Conservation (phyloP, 1,284 basidiomycete genomes). For the Microbotryum violaceum region DNA sequence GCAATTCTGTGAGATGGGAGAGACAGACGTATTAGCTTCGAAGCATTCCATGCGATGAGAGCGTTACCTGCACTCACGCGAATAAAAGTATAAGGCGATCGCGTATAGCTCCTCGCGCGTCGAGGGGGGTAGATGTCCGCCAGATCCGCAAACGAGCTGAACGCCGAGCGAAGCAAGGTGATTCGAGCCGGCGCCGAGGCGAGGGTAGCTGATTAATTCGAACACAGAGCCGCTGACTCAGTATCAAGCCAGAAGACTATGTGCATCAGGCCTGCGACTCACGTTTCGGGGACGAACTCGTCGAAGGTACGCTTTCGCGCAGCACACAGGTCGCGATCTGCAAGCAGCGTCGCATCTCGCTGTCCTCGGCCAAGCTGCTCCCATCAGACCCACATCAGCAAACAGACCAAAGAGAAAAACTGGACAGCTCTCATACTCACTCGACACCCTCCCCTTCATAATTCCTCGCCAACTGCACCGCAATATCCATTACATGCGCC, state of each 20-base stretch:
- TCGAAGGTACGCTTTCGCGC: constrained; percentile 56
- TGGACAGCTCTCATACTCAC: neutral
- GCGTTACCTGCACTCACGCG: constrained; percentile 48
- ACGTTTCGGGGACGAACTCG: constrained; percentile 36
- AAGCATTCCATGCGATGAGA: neutral
- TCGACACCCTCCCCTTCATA: neutral
- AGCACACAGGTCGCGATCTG: constrained; percentile 72
- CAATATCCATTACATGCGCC: constrained; percentile 63
- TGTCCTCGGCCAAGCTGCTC: constrained; percentile 5
- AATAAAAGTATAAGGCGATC: constrained; percentile 71
- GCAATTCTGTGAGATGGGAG: constrained; percentile 51
- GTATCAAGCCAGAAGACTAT: no score
- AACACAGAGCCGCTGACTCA: no score
- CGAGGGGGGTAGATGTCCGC: constrained; percentile 53
- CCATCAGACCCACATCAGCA: neutral
- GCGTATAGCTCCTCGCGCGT: constrained; percentile 67
- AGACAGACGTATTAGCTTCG: neutral
- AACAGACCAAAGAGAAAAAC: no score
- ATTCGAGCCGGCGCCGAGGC: no score
- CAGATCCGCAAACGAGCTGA: constrained; percentile 59
- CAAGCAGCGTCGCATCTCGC: constrained; percentile 62
- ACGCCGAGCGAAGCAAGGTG: constrained; percentile 44
- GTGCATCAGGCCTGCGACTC: constrained; percentile 18
- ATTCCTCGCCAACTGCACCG: constrained; percentile 2
- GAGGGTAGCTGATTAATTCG: no score